Evolutionary conservation across 2,329 filamentous ascomycete genomes (phyloP), one percentile per base, ranked within the genome.

Genomic region (Magnaporthiopsis rhizophila): DNA sequence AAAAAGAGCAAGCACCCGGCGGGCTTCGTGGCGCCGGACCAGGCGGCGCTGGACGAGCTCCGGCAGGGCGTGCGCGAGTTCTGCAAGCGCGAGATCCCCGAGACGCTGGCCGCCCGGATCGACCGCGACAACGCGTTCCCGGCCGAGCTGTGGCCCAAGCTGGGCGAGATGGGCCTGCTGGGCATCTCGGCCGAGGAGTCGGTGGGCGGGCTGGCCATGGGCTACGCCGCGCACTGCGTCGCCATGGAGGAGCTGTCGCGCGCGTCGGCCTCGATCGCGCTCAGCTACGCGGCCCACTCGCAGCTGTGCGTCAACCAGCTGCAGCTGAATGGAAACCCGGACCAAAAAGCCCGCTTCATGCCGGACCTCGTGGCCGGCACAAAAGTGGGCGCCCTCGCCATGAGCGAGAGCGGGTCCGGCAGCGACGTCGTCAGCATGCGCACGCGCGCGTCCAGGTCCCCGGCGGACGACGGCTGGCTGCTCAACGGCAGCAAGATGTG

Each of bases 271-370:
- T 90, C 87, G 67, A 92, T 96, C 71, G 94, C 87, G 0, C 84
- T 99, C 60, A 96, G 91, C 69, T 99, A 98, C 75, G 94, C 94
- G 2, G 95, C 95, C 9, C 95, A 99, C 78, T 95, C 90, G 36
- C 95, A 99, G 76, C 83, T 99, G 62, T 98, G 95, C 78, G 89
- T 98, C 66, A 99, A 99, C 77, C 95, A 99, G 78, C 80, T 99
- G 61, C 92, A 93, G 78, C 83, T 99, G 70, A 97, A 99, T 74
- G 95, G 91, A 59, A 88, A 83, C 3, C 72, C 82, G 0, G 88
- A 86, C 67, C 95, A 98, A 77, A 97, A 97, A 78, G 77, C 81
- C 65, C 86, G 86, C 69, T 93, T 89, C 75, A 83, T 99, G 2
- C 92, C 94, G 0, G 89, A 85, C 0, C 78, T 99, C 58, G 88